Base-by-base conservation (phyloP, 805 yeast species). In the Ogataea haglerorum region DNA sequence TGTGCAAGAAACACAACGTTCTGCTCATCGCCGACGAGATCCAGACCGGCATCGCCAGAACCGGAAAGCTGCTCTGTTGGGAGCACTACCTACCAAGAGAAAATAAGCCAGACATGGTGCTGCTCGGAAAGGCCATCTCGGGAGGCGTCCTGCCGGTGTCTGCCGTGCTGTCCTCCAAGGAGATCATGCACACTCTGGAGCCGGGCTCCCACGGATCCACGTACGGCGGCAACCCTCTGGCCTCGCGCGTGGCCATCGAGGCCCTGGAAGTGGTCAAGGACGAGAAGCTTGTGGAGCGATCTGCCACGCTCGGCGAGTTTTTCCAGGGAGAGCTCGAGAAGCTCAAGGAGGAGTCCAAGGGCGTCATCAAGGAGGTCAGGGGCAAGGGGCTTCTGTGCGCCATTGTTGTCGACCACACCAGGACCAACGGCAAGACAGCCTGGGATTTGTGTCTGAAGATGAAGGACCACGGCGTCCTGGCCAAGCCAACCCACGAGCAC, bases 141-240 rank as follows among this genome's bases (percentile, higher is more conserved):
- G 98, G 98, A 43, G 98, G 98, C 65, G 90, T 89, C 23, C 63
- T 85, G 48, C 97, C 98, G 24, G 95, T 89, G 12, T 83, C 95
- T 33, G 93, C 95, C 21, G 96, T 89, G 13, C 72, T 91, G 49
- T 84, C 96, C 1, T 85, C 95, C n/a, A 78, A 70, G 54, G 95
- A 88, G 45, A 84, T 91, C 61, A 85, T 91, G 96, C 75, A 81
- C 50, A 79, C 87, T 49, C 75, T 91, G 53, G 87, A 85, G 48
- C 95, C 97, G 19, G 98, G 98, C 40, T 86, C 96, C 23, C 98
- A 91, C 67, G 98, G 98, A 38, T 90, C 97, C 21, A 91, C 98
- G 16, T 91, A 86, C 62, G 98, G 98, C 66, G 98, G 98, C 64
- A 91, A 89, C 69, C 96, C 98, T 51, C 75, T 91, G 61, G 91